Conservation (phyloP, 2,329 filamentous ascomycete genomes). For the Calcarisporium arbuscula region DNA sequence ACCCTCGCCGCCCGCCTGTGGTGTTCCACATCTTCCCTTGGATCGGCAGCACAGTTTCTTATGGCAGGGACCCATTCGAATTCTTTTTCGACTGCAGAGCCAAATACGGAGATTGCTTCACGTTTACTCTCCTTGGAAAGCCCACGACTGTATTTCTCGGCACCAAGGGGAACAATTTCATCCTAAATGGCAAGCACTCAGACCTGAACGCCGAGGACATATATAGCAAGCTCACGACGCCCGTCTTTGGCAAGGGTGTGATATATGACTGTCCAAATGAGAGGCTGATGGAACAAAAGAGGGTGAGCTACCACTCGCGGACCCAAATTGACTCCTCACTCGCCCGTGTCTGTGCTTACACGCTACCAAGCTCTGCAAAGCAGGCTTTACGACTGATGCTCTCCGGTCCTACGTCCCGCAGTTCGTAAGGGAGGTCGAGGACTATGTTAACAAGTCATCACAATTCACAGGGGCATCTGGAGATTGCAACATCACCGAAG, state of each 20-base stretch:
- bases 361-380: constrained; percentile 63
- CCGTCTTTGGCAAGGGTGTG: constrained; percentile 75
- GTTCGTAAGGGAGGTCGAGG: constrained; percentile 67
- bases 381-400: constrained; percentile 69
- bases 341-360: constrained; percentile 8
- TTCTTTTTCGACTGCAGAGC: constrained; percentile 74
- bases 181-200: constrained; percentile 83
- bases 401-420: constrained; percentile 71
- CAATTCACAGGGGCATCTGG: constrained; percentile 64
- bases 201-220: constrained; percentile 89
- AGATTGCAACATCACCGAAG: constrained; percentile 64
- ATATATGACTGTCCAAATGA: constrained; percentile 88
- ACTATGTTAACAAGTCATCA: constrained; percentile 63
- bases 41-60: constrained; percentile 84
- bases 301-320: constrained; percentile 44
- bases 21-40: constrained; percentile 79
- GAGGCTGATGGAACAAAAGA: constrained; percentile 95
- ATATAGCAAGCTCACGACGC: constrained; percentile 68
- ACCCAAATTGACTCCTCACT: not conserved
- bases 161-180: constrained; percentile 82
- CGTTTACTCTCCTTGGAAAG: constrained; percentile 84
- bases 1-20: constrained; percentile 71
- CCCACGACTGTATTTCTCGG: constrained; percentile 81
- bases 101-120: constrained; percentile 87
- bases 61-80: constrained; percentile 86